Conservation (phyloP, 148 eudicot species). For the Amaranthus cruentus region DNA sequence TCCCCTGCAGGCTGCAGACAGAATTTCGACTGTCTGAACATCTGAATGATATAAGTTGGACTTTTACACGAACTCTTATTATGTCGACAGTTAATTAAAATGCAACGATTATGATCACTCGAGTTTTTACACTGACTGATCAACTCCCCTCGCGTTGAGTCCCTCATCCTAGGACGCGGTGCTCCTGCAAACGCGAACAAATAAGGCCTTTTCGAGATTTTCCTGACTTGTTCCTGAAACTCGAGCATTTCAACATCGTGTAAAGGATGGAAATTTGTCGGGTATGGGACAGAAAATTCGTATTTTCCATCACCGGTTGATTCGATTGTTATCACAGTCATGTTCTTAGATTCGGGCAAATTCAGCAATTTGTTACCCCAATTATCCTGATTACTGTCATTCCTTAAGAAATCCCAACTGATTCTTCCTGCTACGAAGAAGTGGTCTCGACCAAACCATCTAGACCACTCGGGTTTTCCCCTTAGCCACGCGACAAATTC, state of each 20-base stretch:
- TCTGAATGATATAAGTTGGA: slow-evolving; percentile 18
- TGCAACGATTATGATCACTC: slow-evolving; percentile 19
- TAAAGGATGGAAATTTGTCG: slow-evolving; percentile 45
- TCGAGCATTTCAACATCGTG: slow-evolving; percentile 22
- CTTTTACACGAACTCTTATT: slow-evolving; percentile 16
- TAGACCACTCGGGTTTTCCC: slow-evolving; percentile 35
- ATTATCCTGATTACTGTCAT: not conserved
- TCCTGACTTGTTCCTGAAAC: slow-evolving; percentile 39
- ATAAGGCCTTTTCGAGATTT: slow-evolving; percentile 14
- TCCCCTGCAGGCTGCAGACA: slow-evolving; percentile 47
- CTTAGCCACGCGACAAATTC: slow-evolving; percentile 30
- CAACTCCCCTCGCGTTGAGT: slow-evolving; percentile 27
- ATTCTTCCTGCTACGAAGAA: slow-evolving; percentile 39
- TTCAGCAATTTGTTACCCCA: slow-evolving; percentile 43
- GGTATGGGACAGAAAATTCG: slow-evolving; percentile 42
- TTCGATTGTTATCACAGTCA: slow-evolving; percentile 34
- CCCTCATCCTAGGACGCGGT: slow-evolving; percentile 21
- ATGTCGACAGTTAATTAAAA: slow-evolving; percentile 20
- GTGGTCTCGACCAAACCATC: slow-evolving; percentile 32
- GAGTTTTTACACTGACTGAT: slow-evolving; percentile 34
- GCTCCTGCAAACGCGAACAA: slow-evolving; percentile 39
- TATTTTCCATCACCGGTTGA: slow-evolving; percentile 26
- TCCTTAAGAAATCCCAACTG: slow-evolving; percentile 38
- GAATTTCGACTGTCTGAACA: slow-evolving; percentile 30
- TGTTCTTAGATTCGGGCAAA: slow-evolving; percentile 33